phyloP scores from a whole-genome alignment of 2,329 filamentous ascomycete species.

The Bipolaris oryzae region DNA sequence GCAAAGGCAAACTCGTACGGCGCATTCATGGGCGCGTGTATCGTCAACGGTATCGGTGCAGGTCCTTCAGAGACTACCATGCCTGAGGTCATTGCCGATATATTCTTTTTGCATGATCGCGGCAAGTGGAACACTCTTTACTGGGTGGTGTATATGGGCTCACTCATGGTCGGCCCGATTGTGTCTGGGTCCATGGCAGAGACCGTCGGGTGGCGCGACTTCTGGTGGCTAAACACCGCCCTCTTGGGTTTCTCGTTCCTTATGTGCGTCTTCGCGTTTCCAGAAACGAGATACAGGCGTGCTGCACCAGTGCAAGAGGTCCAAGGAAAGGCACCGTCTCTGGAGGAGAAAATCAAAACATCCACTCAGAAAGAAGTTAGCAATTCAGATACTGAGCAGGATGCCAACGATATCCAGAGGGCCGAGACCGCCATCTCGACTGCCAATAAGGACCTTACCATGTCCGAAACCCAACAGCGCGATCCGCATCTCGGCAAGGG shows the following conservation, averaged over 20 bases:
- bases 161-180: conserved; percentile 64
- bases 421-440: conserved; percentile 26
- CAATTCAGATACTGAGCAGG: conserved; percentile 24
- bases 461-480: conserved; percentile 49
- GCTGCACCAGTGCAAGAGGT: conserved; percentile 40
- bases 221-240: conserved; percentile 70
- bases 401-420: conserved; percentile 34
- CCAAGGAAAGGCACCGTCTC: conserved; percentile 3
- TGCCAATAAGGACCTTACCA: conserved; percentile 30
- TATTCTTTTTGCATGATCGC: conserved; percentile 69
- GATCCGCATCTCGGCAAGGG: conserved; percentile 65
- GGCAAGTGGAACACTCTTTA: conserved; percentile 68
- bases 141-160: conserved; percentile 67
- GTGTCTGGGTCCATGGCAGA: conserved; percentile 66
- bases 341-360: conserved; percentile 29
- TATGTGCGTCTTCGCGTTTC: conserved; percentile 64
- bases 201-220: conserved; percentile 64
- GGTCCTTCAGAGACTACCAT: conserved; percentile 68
- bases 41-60: conserved; percentile 67
- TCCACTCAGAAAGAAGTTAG: conserved; percentile 18
- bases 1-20: conserved; percentile 63
- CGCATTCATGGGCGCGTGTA: conserved; percentile 68
- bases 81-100: conserved; percentile 67
- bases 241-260: conserved; percentile 58
- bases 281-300: conserved; percentile 67